Percentiles rank a stretch among this genome's conserved stretches.
phyloP scores from a whole-genome alignment of 73 alveolate species.

The Tetrahymena borealis region DNA sequence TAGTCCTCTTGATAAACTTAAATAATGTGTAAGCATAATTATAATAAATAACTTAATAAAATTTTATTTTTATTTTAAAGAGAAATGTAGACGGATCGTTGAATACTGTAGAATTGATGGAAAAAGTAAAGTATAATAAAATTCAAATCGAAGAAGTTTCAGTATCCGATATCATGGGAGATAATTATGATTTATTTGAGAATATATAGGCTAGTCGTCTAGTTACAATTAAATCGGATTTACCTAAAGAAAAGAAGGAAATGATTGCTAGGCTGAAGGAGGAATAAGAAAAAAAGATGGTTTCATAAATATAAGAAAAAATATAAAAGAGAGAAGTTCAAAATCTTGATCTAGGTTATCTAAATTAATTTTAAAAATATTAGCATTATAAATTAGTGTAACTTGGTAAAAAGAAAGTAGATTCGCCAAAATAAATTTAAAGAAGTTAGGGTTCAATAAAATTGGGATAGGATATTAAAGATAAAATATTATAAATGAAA shows the following conservation, averaged over 20 bases:
- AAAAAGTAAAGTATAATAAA: neutral
- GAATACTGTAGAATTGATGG: neutral
- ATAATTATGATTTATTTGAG: neutral
- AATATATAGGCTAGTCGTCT: neutral
- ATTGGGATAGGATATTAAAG: neutral
- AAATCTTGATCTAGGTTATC: neutral
- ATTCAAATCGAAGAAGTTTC: neutral
- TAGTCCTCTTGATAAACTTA: too few relatives aligned
- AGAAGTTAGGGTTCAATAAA: neutral
- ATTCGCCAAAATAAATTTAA: neutral
- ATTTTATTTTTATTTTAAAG: too few relatives aligned
- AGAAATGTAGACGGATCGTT: neutral
- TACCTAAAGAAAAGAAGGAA: neutral
- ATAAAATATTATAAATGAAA: neutral
- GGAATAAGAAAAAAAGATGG: neutral
- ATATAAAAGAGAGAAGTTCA: neutral
- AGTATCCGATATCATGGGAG: neutral
- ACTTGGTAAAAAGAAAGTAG: neutral
- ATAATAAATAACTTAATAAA: too few relatives aligned
- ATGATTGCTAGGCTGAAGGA: neutral
- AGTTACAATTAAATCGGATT: neutral
- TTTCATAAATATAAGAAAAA: neutral
- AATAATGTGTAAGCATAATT: too few relatives aligned
- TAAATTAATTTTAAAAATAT: neutral
- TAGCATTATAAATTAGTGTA: neutral